Percentiles rank a stretch among this genome's conserved stretches.
phyloP scores from a whole-genome alignment of 805 yeast genomes.

The Candida maesae region DNA sequence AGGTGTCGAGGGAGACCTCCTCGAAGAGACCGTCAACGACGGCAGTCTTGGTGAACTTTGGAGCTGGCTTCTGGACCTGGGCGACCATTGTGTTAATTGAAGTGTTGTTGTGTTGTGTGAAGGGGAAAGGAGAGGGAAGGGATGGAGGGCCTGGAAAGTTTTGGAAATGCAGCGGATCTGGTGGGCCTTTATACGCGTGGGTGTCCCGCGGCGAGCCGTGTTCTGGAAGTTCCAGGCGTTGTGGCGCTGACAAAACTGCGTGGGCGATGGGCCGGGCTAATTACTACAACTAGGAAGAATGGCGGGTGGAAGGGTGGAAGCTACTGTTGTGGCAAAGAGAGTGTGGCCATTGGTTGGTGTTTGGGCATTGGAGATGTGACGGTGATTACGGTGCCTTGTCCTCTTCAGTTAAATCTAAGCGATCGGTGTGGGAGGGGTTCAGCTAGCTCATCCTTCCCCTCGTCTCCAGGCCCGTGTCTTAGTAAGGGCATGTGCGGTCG shows the following conservation, averaged over 20 bases:
- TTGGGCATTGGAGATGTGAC: not conserved
- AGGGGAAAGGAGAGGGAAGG: not conserved
- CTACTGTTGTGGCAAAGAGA: no score
- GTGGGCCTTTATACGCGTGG: conserved; percentile 11
- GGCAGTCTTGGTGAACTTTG: conserved; percentile 93
- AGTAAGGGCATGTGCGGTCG: no score
- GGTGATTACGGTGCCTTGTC: not conserved
- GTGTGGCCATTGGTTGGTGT: no score
- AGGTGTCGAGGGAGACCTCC: conserved; percentile 90
- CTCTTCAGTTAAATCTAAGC: not conserved
- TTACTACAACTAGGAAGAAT: no score
- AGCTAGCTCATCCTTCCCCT: not conserved
- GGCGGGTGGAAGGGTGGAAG: no score
- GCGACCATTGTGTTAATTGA: conserved; percentile 84
- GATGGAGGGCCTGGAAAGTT: not conserved
- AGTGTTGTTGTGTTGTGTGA: not conserved
- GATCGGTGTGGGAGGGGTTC: not conserved
- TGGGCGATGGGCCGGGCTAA: not conserved
- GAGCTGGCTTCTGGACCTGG: conserved; percentile 92
- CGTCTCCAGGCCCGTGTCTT: not conserved
- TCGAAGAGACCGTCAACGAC: conserved; percentile 95
- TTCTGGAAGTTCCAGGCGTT: conserved; percentile 13
- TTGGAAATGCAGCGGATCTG: not conserved
- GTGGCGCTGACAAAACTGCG: conserved; percentile 18
- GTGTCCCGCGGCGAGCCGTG: conserved; percentile 1